A percentile compares a stretch with the other conserved stretches of the same genome.
phyloP scores from a whole-genome alignment of 345 rosid species.

The Gossypium bickii region DNA sequence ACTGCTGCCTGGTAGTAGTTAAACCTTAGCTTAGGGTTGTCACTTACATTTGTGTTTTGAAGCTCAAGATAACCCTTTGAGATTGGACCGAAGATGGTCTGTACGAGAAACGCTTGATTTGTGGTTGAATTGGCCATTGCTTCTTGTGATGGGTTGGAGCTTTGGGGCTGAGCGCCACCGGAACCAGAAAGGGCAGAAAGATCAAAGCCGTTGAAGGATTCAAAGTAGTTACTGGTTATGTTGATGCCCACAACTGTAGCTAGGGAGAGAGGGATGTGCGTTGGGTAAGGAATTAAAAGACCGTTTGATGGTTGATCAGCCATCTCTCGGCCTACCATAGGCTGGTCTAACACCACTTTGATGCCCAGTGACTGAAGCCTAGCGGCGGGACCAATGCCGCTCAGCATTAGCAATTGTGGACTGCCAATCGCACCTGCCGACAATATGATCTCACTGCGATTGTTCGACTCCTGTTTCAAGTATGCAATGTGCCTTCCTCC shows the following conservation, averaged over 20 bases:
- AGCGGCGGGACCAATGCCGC: not conserved
- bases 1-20: not conserved
- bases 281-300: not conserved
- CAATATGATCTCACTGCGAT: not conserved
- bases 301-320: not conserved
- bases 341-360: not conserved
- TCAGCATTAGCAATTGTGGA: not conserved
- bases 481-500: constrained; percentile 48
- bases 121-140: no score
- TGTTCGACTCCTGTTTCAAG: constrained; percentile 16
- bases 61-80: not conserved
- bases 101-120: not conserved
- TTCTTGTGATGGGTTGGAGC: not conserved
- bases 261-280: not conserved
- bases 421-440: not conserved
- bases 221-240: not conserved
- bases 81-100: not conserved
- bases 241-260: not conserved
- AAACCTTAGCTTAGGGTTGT: not conserved
- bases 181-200: not conserved
- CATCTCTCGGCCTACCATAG: not conserved
- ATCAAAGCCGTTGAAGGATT: not conserved
- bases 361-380: not conserved
- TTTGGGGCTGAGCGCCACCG: not conserved
- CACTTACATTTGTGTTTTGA: not conserved